A percentile compares a stretch with the other conserved stretches of the same genome.
Conservation (phyloP, 192 early-diverging fungal species). For the Pecoramyces ruminantium region DNA sequence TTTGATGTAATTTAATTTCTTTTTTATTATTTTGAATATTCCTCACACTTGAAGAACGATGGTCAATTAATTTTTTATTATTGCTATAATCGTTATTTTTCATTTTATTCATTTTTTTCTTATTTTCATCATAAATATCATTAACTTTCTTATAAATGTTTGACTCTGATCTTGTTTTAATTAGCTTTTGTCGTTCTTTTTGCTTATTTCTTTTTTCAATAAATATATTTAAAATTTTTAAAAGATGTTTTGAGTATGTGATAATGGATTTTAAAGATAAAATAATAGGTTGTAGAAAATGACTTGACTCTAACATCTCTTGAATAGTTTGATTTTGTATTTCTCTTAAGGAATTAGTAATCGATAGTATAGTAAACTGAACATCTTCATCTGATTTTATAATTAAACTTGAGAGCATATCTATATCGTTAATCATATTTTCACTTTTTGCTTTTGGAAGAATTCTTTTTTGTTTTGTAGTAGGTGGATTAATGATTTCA, state of each 20-base stretch:
- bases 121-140: not conserved
- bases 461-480: no score
- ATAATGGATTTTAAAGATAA: not conserved
- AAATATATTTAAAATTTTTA: not conserved
- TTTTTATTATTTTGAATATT: no score
- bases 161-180: not conserved
- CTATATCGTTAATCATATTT: not conserved
- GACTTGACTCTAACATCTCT: not conserved
- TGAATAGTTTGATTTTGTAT: not conserved
- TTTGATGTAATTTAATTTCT: not conserved
- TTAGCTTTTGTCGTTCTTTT: not conserved
- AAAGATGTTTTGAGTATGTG: not conserved
- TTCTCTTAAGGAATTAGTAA: not conserved
- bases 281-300: not conserved
- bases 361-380: not conserved
- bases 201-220: not conserved
- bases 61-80: no score
- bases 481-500: not conserved
- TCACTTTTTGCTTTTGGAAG: not conserved
- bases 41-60: no score
- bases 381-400: not conserved
- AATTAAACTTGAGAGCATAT: not conserved
- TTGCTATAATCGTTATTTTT: not conserved
- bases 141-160: not conserved
- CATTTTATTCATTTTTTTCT: not conserved